A percentile compares a stretch with the other conserved stretches of the same genome.
Evolutionary conservation across 1,139 yeast genomes (phyloP).

Genomic region (Hemisphaericaspora xylofermentans): DNA sequence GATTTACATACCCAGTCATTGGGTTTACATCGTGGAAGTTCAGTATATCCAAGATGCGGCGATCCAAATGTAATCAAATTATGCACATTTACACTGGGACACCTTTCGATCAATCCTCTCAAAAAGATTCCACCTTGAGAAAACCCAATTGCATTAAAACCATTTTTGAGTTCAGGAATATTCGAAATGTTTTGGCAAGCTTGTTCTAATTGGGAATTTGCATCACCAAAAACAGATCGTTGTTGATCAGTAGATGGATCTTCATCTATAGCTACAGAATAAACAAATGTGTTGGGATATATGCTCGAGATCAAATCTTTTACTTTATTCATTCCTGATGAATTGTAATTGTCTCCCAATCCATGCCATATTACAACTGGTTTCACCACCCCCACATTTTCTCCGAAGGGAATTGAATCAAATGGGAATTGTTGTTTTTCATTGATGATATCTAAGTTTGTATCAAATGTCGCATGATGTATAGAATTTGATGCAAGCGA

Average conservation of each 20-base stretch:
- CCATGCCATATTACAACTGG: conserved; percentile 87
- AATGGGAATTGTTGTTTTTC: neutral
- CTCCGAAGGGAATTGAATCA: neutral
- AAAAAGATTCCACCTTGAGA: conserved; percentile 82
- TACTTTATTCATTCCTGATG: conserved; percentile 55
- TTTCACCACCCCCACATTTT: conserved; percentile 8
- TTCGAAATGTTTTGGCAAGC: conserved; percentile 44
- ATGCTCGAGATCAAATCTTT: conserved; percentile 39
- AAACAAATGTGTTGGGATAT: conserved; percentile 53
- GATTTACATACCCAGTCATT: conserved; percentile 61
- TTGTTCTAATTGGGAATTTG: conserved; percentile 37
- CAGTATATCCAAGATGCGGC: conserved; percentile 78
- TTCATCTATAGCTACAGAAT: conserved; percentile 51
- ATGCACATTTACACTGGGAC: conserved; percentile 47
- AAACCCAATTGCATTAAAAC: conserved; percentile 76
- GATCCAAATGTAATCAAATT: conserved; percentile 74
- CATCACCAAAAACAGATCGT: conserved; percentile 59
- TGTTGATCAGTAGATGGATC: conserved; percentile 54
- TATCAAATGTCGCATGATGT: neutral
- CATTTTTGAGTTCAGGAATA: conserved; percentile 44
- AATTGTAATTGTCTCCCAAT: conserved; percentile 71
- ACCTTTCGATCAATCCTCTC: conserved; percentile 62
- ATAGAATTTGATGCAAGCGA: conserved; percentile 1
- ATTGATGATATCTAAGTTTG: neutral
- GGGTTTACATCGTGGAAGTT: conserved; percentile 59